Conservation (phyloP, 768 basidiomycete species). For the Pisolithus marmoratus region DNA sequence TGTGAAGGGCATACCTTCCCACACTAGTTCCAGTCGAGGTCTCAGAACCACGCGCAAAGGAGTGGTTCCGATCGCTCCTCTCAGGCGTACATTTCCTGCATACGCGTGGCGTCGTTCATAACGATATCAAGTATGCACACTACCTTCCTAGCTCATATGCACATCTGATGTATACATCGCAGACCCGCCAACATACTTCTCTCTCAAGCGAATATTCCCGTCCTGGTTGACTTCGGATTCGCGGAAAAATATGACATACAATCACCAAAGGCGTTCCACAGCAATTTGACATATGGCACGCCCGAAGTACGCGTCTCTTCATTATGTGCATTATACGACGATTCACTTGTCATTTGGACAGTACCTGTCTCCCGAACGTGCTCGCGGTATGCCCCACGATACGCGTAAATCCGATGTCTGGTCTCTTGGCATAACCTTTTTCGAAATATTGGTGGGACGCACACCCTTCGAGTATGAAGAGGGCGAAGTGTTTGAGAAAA, state of each 20-base stretch:
- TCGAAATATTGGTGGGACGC: slow-evolving; percentile 87
- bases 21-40: slow-evolving; percentile 85
- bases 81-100: slow-evolving; percentile 84
- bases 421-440: slow-evolving; percentile 87
- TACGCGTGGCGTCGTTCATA: slow-evolving; percentile 78
- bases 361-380: slow-evolving; percentile 92
- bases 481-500: slow-evolving; percentile 69
- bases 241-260: slow-evolving; percentile 76
- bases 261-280: slow-evolving; percentile 66
- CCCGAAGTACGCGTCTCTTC: slow-evolving; percentile 60
- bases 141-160: neutral
- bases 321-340: neutral
- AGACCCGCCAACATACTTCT: slow-evolving; percentile 94
- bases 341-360: slow-evolving; percentile 21
- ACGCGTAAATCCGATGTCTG: slow-evolving; percentile 88
- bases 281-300: slow-evolving; percentile 83
- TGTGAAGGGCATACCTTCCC: slow-evolving; percentile 76
- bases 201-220: slow-evolving; percentile 68
- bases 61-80: slow-evolving; percentile 79
- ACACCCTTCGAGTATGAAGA: slow-evolving; percentile 88
- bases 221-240: slow-evolving; percentile 95
- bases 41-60: slow-evolving; percentile 65
- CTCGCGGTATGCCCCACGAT: slow-evolving; percentile 83
- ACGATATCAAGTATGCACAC: slow-evolving; percentile 80
- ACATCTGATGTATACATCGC: neutral